Conservation (phyloP, 257 asterid species). For the Anisodus acutangulus region DNA sequence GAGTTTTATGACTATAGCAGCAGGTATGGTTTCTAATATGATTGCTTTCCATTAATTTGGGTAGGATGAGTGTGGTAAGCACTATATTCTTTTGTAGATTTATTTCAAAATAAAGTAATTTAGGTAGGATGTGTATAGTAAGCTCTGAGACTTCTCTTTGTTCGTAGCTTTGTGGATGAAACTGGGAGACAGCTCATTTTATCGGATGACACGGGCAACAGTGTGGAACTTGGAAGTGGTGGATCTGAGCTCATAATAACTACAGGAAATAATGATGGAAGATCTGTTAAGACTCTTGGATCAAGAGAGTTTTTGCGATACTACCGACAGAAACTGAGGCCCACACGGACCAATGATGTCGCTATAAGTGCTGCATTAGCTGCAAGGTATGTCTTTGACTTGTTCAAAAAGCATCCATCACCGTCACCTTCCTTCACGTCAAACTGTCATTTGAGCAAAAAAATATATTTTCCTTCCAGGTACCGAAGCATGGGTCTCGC, state of each 20-base stretch:
- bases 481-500: constrained; percentile 88
- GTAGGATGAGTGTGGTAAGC: not conserved
- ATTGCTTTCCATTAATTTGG: not conserved
- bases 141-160: not conserved
- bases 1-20: constrained; percentile 95
- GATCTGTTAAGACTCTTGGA: constrained; percentile 70
- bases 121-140: constrained; percentile 17
- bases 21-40: constrained; percentile 55
- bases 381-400: constrained; percentile 54
- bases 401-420: not conserved
- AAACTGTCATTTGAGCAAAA: not conserved
- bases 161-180: constrained; percentile 60
- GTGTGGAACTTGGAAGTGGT: constrained; percentile 70
- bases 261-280: constrained; percentile 42
- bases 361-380: constrained; percentile 63
- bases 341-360: constrained; percentile 57
- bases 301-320: constrained; percentile 91
- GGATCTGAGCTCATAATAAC: constrained; percentile 84
- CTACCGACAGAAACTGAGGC: constrained; percentile 91
- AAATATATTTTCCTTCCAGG: constrained; percentile 41
- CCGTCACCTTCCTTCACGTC: not conserved
- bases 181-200: constrained; percentile 74
- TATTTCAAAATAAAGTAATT: not conserved
- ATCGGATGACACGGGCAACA: constrained; percentile 49
- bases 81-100: not conserved